phyloP scores from a whole-genome alignment of 805 yeast species.

The Cephaloascus fragrans region DNA sequence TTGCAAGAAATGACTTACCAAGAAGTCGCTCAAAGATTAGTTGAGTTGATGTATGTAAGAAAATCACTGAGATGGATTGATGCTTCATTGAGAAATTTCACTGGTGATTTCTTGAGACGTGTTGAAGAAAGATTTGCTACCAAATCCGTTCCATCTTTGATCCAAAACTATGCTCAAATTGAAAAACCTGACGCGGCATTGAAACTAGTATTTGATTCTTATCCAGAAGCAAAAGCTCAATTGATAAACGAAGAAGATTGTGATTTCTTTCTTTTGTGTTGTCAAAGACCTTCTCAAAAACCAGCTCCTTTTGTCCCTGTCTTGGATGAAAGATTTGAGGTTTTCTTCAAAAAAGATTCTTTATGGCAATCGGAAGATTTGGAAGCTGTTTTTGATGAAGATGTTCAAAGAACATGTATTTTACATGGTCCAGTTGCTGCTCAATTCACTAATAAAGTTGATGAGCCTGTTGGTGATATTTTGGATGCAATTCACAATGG shows the following conservation, averaged over 20 bases:
- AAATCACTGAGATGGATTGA: constrained; percentile 85
- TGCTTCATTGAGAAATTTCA: constrained; percentile 70
- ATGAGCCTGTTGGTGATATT: constrained; percentile 89
- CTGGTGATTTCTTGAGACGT: constrained; percentile 83
- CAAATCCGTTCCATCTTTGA: constrained; percentile 45
- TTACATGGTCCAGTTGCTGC: constrained; percentile 99
- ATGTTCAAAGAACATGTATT: constrained; percentile 98
- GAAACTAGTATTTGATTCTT: constrained; percentile 51
- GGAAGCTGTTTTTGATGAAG: constrained; percentile 92
- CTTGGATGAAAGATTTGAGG: constrained; percentile 87
- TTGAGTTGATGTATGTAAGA: constrained; percentile 80
- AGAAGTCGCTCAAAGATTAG: constrained; percentile 79
- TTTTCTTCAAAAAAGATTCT: constrained; percentile 96
- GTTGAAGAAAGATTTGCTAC: constrained; percentile 91
- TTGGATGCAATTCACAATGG: constrained; percentile 86
- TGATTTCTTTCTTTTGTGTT: constrained; percentile 80
- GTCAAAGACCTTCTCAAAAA: constrained; percentile 80
- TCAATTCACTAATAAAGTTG: constrained; percentile 72
- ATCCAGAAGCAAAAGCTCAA: constrained; percentile 71
- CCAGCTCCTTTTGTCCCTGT: constrained; percentile 98
- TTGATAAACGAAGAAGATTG: constrained; percentile 91
- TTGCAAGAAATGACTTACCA: constrained; percentile 92
- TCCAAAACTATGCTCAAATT: constrained; percentile 66
- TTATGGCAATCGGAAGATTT: constrained; percentile 98
- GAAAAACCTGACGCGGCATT: constrained; percentile 55